Base-by-base conservation (phyloP, 768 basidiomycete genomes). In the Lactarius vividus region DNA sequence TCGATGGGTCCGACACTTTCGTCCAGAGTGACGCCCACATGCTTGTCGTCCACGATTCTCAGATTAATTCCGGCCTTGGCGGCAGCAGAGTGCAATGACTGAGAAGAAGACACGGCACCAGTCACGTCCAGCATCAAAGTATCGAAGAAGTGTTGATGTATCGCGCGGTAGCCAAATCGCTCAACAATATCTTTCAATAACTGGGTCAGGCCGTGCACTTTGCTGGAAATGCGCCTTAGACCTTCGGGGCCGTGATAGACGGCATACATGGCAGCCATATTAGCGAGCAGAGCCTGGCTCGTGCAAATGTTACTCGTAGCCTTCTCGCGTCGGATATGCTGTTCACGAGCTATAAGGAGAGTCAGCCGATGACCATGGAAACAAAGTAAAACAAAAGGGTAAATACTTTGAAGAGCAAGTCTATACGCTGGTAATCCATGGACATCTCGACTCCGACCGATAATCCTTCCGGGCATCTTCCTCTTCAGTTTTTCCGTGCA, bases 191-290 rank as follows among this genome's bases (percentile, higher is more conserved):
- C 75, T 73, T 84, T 87, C 71, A 98, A 84, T 61, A 93, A 81
- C 63, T 88, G 87, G 0, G 97, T 90, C 71, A 93, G 85, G 23
- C 87, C 82, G 75, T 98, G 94, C n/a, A 98, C 92, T 77, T 92
- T 94, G 74, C 84, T 80, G 23, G 94, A 95, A 69, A 98, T 98
- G 55, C 86, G 85, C 64, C 82, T 80, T 33, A 99, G 82, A 64
- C 96, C 95, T 53, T 80, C 82, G 0, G 97, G 91, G 13, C 97
- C 97, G 73, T 99, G 97, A 75, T 97, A 98, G 26, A 98, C 86
- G 7, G 95, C 95, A 74, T 94, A 95, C 96, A 99, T 98, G 40
- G 96, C 95, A 23, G 97, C 94, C 94, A 98, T 98, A 78, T 99
- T 99, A 23, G 97, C 97, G 31, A 99, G 89, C 20, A 99, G 85